phyloP scores from a whole-genome alignment of 176 grass and related monocot species.

The Avena eriantha region DNA sequence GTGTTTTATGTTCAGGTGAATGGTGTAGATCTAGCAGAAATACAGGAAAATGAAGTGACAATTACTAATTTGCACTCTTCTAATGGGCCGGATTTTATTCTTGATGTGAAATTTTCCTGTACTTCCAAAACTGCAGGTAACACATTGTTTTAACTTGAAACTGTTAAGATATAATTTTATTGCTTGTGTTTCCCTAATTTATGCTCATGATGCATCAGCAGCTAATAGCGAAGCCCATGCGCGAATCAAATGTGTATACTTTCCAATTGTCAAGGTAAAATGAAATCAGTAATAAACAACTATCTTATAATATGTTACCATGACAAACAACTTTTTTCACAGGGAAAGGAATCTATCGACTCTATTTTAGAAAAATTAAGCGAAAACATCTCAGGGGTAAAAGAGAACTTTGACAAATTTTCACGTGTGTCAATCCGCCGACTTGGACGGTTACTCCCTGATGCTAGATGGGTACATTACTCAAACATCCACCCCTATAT shows the following conservation, averaged over 20 bases:
- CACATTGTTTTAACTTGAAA: slow-evolving; percentile 17
- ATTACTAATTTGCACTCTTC: slow-evolving; percentile 59
- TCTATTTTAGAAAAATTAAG: slow-evolving; percentile 52
- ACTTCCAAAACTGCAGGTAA: slow-evolving; percentile 24
- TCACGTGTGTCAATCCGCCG: slow-evolving; percentile 57
- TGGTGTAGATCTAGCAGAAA: slow-evolving; percentile 53
- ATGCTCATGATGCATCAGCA: slow-evolving; percentile 26
- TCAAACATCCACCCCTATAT: not conserved
- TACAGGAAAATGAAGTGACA: slow-evolving; percentile 60
- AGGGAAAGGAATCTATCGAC: slow-evolving; percentile 62
- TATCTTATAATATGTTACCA: slow-evolving; percentile 5
- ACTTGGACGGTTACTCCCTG: slow-evolving; percentile 62
- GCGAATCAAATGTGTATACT: slow-evolving; percentile 60
- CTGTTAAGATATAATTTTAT: not conserved
- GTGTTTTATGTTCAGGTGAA: slow-evolving; percentile 55
- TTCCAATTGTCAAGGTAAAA: slow-evolving; percentile 62
- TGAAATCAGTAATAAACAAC: slow-evolving; percentile 20
- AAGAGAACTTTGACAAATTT: slow-evolving; percentile 61
- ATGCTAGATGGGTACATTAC: slow-evolving; percentile 64
- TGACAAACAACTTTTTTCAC: slow-evolving; percentile 11
- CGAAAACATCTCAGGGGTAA: slow-evolving; percentile 44
- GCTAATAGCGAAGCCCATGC: slow-evolving; percentile 45
- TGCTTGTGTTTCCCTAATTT: not conserved
- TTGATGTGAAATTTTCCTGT: slow-evolving; percentile 44
- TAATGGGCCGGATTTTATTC: slow-evolving; percentile 59